Percentiles rank a stretch among this genome's conserved stretches.
These are phyloP conservation scores for Podila epicladia DNA, from an alignment of 192 early-diverging fungal species.

Conservation along the genomic window DNA sequence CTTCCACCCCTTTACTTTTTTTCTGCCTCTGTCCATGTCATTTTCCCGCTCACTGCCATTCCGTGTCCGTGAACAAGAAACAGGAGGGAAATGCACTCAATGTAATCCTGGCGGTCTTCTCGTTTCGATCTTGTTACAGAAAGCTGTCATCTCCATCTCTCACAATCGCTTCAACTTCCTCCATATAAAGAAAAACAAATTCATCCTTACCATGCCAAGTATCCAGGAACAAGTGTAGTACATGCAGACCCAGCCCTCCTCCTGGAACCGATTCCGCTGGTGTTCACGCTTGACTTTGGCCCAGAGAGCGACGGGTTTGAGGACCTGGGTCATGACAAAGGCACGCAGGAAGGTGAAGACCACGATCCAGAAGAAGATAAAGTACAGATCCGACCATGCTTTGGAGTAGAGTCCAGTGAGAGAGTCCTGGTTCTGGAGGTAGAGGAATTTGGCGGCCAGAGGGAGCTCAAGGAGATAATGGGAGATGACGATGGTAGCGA, in stretches of 20 bases:
- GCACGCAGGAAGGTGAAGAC: slow-evolving; percentile 70
- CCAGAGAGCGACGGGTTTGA: slow-evolving; percentile 54
- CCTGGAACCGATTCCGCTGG: slow-evolving; percentile 67
- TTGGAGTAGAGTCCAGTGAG: slow-evolving; percentile 60
- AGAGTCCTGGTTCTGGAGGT: slow-evolving; percentile 44
- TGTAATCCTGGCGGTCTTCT: too few relatives aligned
- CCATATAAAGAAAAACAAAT: background rate
- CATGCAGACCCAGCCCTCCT: slow-evolving; percentile 76
- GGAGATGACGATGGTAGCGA: slow-evolving; percentile 37
- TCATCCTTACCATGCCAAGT: slow-evolving; percentile 64
- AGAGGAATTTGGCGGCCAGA: slow-evolving; percentile 36
- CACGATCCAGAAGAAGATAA: slow-evolving; percentile 73
- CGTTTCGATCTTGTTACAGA: too few relatives aligned
- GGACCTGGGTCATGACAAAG: slow-evolving; percentile 58
- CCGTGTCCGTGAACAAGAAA: too few relatives aligned
- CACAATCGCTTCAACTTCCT: background rate
- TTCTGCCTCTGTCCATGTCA: too few relatives aligned
- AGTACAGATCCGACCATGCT: slow-evolving; percentile 66
- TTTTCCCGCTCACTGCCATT: too few relatives aligned
- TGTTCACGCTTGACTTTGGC: slow-evolving; percentile 37
- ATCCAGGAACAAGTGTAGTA: slow-evolving; percentile 71
- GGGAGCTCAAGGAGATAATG: slow-evolving; percentile 42
- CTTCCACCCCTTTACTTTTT: too few relatives aligned
- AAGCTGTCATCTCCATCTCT: too few relatives aligned
- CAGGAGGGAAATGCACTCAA: too few relatives aligned